phyloP scores from a whole-genome alignment of 805 yeast species.

The Blastobotrys americana region DNA sequence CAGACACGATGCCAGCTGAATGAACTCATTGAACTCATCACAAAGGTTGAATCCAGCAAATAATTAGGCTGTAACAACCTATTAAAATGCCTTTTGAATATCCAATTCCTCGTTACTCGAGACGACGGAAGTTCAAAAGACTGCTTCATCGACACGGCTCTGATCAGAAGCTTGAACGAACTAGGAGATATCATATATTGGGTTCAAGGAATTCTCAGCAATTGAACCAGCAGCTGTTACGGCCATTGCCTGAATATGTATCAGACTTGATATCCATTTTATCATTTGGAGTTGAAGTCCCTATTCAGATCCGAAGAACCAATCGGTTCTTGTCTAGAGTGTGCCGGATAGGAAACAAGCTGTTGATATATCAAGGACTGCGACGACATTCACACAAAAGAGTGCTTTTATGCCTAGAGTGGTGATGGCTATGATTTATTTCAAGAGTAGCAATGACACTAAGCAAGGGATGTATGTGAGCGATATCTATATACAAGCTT shows the following conservation, averaged over 20 bases:
- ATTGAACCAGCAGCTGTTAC: no score
- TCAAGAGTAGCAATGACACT: no score
- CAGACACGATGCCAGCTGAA: no score
- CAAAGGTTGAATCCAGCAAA: no score
- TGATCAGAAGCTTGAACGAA: neutral
- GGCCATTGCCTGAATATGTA: neutral
- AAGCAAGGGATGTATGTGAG: no score
- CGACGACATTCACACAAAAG: neutral
- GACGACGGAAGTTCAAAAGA: neutral
- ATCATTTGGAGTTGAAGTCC: neutral
- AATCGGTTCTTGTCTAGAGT: neutral
- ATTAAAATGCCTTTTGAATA: neutral
- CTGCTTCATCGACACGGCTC: neutral
- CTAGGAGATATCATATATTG: no score
- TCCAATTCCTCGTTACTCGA: neutral
- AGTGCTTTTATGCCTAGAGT: neutral
- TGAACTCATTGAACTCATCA: no score
- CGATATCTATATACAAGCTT: no score
- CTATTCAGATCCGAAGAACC: neutral
- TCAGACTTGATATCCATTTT: neutral
- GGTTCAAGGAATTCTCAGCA: no score
- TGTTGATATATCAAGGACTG: neutral
- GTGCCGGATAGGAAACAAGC: no score
- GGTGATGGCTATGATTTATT: no score
- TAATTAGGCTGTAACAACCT: no score